Base-by-base conservation (phyloP, 805 yeast species). In the Saturnispora mendoncae region DNA sequence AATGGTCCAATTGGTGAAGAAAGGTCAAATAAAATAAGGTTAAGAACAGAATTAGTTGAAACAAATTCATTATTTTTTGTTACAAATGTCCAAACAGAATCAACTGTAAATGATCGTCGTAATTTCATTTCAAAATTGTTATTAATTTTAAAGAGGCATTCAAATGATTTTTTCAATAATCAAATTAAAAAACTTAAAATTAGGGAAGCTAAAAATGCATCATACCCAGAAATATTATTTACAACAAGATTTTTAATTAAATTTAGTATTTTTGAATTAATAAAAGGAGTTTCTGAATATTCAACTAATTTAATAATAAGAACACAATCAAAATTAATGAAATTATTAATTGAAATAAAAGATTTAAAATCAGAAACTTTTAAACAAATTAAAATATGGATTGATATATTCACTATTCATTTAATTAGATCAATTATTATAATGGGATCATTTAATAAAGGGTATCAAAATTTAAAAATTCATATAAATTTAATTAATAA, bases 331-430 rank as follows among this genome's bases (percentile, higher is more conserved):
- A 60, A 69, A 28, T 46, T 76, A 26, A 53, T 73, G 1, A 66
- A 65, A 33, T 49, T 67, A 13, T 57, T 70, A 21, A 65, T 59
- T 31, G 42, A 54, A 23, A 23, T 7, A 23, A 23, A 23, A 6
- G 32, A 48, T 1, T 13, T 25, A n/a, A 42, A 47, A 23, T 47
- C 58, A 1, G 44, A 53, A 0, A 31, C 51, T 0, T 53, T 56
- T 21, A 45, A 49, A 3, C 67, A 73, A 31, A 57, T 71, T 28
- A 55, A 84, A 33, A 52, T 54, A 8, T 57, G 81, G 36, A 55
- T 82, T 5, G 94, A 85, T 52, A 55, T 75, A 4, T 52, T 74
- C 5, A 78, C 81, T 0, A 66, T 80, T 38, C 83, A 80, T 50
- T 76, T 84, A 8, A 72, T 74, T 6, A 68, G 82, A 46, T 64